Conservation (phyloP, 2,329 filamentous ascomycete species). For the Phaeomoniella chlamydospora region DNA sequence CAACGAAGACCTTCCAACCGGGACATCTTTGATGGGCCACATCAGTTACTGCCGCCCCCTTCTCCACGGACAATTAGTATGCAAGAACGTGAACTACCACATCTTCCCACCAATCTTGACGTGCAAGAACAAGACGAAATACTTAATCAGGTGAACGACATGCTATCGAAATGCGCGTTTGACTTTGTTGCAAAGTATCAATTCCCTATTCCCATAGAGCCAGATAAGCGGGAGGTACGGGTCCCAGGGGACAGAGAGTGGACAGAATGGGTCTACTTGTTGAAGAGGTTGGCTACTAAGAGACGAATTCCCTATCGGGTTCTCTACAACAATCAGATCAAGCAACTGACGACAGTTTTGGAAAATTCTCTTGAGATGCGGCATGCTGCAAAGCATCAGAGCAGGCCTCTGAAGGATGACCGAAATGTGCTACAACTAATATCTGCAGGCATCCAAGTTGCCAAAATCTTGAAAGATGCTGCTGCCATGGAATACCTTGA, state of each 20-base stretch:
- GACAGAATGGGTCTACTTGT: constrained; percentile 82
- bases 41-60: constrained; percentile 65
- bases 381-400: constrained; percentile 59
- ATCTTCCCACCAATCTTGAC: constrained; percentile 68
- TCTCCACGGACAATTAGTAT: constrained; percentile 56
- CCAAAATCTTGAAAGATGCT: constrained; percentile 74
- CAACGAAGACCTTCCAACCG: constrained; percentile 64
- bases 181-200: constrained; percentile 87
- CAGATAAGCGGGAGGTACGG: constrained; percentile 66
- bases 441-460: constrained; percentile 74
- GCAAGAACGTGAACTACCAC: constrained; percentile 67
- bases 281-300: constrained; percentile 76
- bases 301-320: constrained; percentile 71
- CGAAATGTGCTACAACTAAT: constrained; percentile 78
- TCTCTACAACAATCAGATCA: constrained; percentile 80
- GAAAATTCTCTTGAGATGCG: constrained; percentile 84
- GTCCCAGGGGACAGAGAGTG: constrained; percentile 67
- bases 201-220: constrained; percentile 72
- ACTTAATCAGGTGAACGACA: constrained; percentile 66
- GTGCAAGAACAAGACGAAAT: constrained; percentile 77
- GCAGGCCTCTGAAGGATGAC: constrained; percentile 72
- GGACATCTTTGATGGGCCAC: constrained; percentile 80
- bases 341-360: constrained; percentile 75
- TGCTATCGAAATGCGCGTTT: constrained; percentile 72
- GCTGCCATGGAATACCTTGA: constrained; percentile 72